These are phyloP conservation scores for Madurella mycetomatis DNA, from an alignment of 2,329 filamentous ascomycete species.

Conservation along the genomic window DNA sequence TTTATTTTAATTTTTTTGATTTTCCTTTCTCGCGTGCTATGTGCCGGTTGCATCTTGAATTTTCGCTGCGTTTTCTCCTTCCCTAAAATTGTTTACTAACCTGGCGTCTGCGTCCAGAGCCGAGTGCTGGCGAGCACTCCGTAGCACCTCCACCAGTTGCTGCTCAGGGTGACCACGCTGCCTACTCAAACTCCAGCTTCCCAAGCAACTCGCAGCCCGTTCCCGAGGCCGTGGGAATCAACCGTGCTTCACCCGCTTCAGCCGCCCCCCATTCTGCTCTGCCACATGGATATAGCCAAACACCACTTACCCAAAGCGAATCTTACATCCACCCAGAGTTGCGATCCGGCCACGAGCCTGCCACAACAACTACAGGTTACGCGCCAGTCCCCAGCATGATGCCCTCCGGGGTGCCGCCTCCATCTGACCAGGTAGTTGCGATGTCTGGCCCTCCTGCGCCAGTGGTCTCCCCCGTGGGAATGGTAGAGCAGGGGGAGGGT, in stretches of 20 bases:
- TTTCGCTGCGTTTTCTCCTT: background rate
- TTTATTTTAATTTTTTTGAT: background rate
- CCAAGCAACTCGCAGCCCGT: constrained; percentile 13
- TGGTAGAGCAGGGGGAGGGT: constrained; percentile 32
- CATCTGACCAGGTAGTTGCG: constrained; percentile 24
- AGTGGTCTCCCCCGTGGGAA: constrained; percentile 26
- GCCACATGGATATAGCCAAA: constrained; percentile 44
- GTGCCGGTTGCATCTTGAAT: background rate
- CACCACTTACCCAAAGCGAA: constrained; percentile 35
- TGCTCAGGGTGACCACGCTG: constrained; percentile 10
- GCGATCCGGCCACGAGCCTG: constrained; percentile 29
- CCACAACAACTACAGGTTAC: constrained; percentile 18
- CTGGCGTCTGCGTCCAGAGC: constrained; percentile 10
- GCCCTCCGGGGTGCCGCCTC: constrained; percentile 26
- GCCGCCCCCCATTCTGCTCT: constrained; percentile 16
- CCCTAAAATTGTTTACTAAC: constrained; percentile 14
- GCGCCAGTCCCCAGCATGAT: constrained; percentile 33
- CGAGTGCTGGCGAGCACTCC: constrained; percentile 15
- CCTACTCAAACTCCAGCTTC: constrained; percentile 13
- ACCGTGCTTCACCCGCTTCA: constrained; percentile 16
- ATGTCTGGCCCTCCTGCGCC: constrained; percentile 32
- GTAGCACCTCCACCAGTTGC: constrained; percentile 5
- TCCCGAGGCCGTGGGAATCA: constrained; percentile 6
- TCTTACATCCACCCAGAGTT: constrained; percentile 48
- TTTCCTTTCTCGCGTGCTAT: background rate